Base-by-base conservation (phyloP, 169 alveolate species). In the Cryptosporidium andersoni region DNA sequence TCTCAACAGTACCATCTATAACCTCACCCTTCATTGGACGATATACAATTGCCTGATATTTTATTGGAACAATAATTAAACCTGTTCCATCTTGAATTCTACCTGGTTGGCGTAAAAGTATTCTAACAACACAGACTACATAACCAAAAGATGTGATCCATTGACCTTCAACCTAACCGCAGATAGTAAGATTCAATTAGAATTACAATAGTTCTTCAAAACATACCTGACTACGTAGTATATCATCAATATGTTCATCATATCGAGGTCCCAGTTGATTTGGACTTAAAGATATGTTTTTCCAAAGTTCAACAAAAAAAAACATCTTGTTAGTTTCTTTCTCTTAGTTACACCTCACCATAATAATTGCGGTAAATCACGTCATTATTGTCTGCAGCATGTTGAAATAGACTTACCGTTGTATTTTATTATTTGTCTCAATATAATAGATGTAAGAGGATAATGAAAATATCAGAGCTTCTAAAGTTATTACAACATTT, bases 81-180 rank as follows among this genome's bases (percentile, higher is more conserved):
- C 97, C 97, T 1, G 97, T 95, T 25, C 97, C 95, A 60, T 95
- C 97, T 81, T 95, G 97, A 16, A 95, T 95, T n/a, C 97, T 80
- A 8, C 97, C 97, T 36, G 95, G 93, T 43, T 94, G 95, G 64
- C 90, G 88, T 55, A 93, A 95, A 37, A 94, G 90, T n/a, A 94
- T 92, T 16, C 96, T 93, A 51, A 94, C 92, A 6, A 94, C 97
- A 68, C 97, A 94, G 14, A 94, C 94, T 12, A 94, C 93, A 63
- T 94, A 94, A 2, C 97, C 97, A 88, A 80, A 89, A 67, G 90
- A 85, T 4, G 92, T 90, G 64, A 89, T 88, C 47, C 94, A 89
- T 64, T 93, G 96, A 7, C 97, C 97, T 62, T 94, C 97, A 52
- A 94, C 96, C 81, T 93, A 12, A 1, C 4, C 4, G 65, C 40